Evolutionary conservation across 306 rosid species (phyloP), one percentile per base, ranked within the genome.

Genomic region (Cicer judaicum): DNA sequence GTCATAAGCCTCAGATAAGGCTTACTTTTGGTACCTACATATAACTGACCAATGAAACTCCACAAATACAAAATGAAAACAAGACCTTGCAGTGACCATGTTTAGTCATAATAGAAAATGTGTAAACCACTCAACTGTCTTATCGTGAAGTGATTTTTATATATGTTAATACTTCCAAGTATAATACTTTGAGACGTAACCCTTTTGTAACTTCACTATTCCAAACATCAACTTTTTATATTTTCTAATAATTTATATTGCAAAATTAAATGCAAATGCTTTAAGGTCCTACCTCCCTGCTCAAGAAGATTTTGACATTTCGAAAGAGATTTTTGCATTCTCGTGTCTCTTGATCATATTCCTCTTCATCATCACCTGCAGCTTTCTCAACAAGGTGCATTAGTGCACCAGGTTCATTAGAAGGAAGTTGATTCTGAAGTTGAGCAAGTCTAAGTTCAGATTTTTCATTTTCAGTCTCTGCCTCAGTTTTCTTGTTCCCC

Each of bases 391-490:
- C 91, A 62, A 92, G 96, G 78, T 83, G 84, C 95, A 88, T 94
- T 60, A 94, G 75, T 10, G 95, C 95, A 83, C 93, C 91, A 6
- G 99, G 95, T 82, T 90, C 95, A 84, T 87, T 91, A 16, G 87
- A 80, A 78, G 95, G 90, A 79, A 91, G 99, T 68, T 94, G 97
- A 73, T 91, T 93, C 72, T 94, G 95, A 85, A 93, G 97, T 83
- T 93, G 98, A 61, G 94, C 97, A 77, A 91, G 93, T 72, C 99
- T 85, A 71, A 87, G 81, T 70, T 90, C 95, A 54, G 97, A 91
- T 72, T 81, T 90, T 65, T 83, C 80, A 56, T 80, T 85, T 65
- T 82, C 78, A 66, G 70, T 13, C 38, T 76, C 74, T 15, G 63
- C 64, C 55, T 42, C 88, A 6, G 56, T 78, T 60, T 78, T 78